Evolutionary conservation across 306 rosid species (phyloP).

Genomic region (Trifolium repens): DNA sequence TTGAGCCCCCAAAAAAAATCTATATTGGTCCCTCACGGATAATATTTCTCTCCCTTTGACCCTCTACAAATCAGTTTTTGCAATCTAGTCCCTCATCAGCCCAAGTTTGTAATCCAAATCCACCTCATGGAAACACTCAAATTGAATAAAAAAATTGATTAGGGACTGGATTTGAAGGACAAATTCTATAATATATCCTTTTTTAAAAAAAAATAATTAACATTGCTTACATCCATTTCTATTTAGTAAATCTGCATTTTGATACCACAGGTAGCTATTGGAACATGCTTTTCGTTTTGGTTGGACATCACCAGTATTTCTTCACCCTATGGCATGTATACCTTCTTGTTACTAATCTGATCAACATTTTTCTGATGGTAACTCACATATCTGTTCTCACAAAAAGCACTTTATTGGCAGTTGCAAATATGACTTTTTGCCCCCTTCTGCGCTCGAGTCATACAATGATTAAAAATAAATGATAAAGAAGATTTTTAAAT

Average conservation of each 20-base stretch:
- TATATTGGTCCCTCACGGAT: neutral
- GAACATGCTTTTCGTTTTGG: slow-evolving; percentile 87
- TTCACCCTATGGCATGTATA: slow-evolving; percentile 99
- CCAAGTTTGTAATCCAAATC: slow-evolving; percentile 28
- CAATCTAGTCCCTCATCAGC: slow-evolving; percentile 18
- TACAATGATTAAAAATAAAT: slow-evolving; percentile 24
- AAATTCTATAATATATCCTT: neutral
- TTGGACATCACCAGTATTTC: slow-evolving; percentile 68
- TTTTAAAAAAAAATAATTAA: no score
- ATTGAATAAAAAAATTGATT: neutral
- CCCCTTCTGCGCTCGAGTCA: slow-evolving; percentile 36
- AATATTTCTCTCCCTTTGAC: slow-evolving; percentile 3
- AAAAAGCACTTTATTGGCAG: slow-evolving; percentile 44
- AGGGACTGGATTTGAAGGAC: slow-evolving; percentile 22
- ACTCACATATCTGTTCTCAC: slow-evolving; percentile 78
- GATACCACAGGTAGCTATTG: slow-evolving; percentile 79
- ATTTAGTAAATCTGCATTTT: slow-evolving; percentile 39
- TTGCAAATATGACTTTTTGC: slow-evolving; percentile 34
- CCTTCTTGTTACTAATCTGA: slow-evolving; percentile 82
- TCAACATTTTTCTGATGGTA: slow-evolving; percentile 84
- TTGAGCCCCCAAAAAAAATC: neutral
- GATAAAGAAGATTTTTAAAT: slow-evolving; percentile 1
- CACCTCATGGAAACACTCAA: neutral
- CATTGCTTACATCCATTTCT: slow-evolving; percentile 14
- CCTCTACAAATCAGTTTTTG: slow-evolving; percentile 14